Base-by-base conservation (phyloP, 352 stramenopile genomes). In the Globisporangium orthogonon region DNA sequence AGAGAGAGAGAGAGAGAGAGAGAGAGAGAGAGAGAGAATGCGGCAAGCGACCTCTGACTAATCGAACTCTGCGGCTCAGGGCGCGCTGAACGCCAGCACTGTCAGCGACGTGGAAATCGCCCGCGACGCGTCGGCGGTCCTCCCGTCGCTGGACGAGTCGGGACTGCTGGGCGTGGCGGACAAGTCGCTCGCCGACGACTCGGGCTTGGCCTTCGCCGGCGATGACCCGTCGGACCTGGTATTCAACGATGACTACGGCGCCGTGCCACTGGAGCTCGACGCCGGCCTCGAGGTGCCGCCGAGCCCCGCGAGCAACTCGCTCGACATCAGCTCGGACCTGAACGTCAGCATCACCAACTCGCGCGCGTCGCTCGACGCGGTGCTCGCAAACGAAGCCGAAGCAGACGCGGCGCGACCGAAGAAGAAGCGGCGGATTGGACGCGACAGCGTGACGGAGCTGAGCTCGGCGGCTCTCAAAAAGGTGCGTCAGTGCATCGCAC, bases 21-120 rank as follows among this genome's bases (percentile, higher is more conserved):
- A 23, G 11, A 46, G 44, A 33, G 28, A 30, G 11, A 10, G 23
- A 37, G 17, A 54, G 23, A 14, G 35, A 49, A 18, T 51, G 17
- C 33, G 33, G 35, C 37, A 14, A 43, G 37, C 37, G 37, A 43
- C 17, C 13, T 17, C 37, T 43, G 37, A 43, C 11, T 50, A 28
- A 37, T 37, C 33, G 10, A 10, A 54, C 30, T 56, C 1, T 15
- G 11, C 35, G 43, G 13, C n/a, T 31, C 59, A 62, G 44, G 76
- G 62, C 18, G 65, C 63, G 53, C 60, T 93, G 39, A 74, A 95
- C 63, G 70, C 74, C 1, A 93, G 83, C 43, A 45, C 65, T 18
- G 70, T 93, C 4, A 92, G 86, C 61, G 83, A 94, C 49, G 82
- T 96, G 65, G 84, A 94, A 83, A 65, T 91, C 18, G 81, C 74